A percentile compares a stretch with the other conserved stretches of the same genome.
Evolutionary conservation across 345 rosid genomes (phyloP).

Genomic region (Eucalyptus melliodora): DNA sequence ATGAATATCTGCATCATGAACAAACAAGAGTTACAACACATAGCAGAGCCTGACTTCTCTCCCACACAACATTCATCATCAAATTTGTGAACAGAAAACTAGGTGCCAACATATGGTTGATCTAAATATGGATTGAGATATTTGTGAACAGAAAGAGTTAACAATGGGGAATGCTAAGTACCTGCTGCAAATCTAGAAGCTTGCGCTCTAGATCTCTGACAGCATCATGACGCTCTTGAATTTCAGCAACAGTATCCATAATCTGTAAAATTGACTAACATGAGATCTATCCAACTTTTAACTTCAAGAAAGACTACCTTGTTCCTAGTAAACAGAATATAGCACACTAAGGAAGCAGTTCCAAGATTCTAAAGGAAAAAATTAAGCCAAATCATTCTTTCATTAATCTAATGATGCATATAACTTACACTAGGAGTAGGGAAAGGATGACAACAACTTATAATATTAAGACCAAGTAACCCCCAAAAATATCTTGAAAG

Average conservation of each 20-base stretch:
- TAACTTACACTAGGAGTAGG: background rate
- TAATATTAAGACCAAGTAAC: background rate
- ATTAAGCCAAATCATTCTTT: background rate
- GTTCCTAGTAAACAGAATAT: background rate
- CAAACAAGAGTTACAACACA: background rate
- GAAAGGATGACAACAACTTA: background rate
- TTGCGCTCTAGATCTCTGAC: constrained; percentile 79
- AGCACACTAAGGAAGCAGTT: background rate
- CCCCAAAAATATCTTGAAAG: background rate
- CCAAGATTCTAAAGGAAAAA: background rate
- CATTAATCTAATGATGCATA: background rate
- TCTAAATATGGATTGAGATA: background rate
- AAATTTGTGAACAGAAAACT: background rate
- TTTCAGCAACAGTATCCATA: constrained; percentile 92
- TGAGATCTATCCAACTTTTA: background rate
- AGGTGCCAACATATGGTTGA: background rate
- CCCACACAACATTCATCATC: background rate
- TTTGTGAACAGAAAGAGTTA: background rate
- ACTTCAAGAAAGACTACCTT: background rate
- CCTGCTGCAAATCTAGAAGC: constrained; percentile 91
- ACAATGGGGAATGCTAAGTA: background rate
- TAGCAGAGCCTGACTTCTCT: background rate
- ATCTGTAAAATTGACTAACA: constrained; percentile 24
- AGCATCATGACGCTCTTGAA: constrained; percentile 96
- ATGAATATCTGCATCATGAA: constrained; percentile 54